Percentiles rank a stretch among this genome's conserved stretches.
Evolutionary conservation across 2,329 filamentous ascomycete species (phyloP).

Genomic region (Microcera coccophila): DNA sequence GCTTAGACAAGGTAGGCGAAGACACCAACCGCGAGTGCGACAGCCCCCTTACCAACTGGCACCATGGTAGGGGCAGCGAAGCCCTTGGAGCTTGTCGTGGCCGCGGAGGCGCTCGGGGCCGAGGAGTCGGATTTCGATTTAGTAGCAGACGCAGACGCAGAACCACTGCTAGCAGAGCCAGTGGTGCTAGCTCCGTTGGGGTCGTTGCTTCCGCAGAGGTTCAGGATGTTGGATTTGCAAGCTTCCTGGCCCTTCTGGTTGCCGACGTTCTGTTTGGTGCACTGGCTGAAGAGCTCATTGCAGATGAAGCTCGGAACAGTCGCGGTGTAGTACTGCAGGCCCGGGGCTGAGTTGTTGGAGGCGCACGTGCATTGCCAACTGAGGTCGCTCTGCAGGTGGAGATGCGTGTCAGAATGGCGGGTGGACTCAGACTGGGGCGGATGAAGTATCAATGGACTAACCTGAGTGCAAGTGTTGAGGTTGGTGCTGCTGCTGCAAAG

Average conservation of each 20-base stretch:
- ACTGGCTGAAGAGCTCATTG: constrained; percentile 44
- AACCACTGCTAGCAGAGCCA: constrained; percentile 17
- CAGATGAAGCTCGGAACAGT: constrained; percentile 54
- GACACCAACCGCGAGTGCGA: constrained; percentile 48
- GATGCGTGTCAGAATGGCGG: neutral
- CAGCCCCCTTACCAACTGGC: constrained; percentile 41
- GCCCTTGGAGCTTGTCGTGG: constrained; percentile 31
- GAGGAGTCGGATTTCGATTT: constrained; percentile 12
- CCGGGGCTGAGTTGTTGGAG: constrained; percentile 45
- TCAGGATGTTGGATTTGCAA: constrained; percentile 46
- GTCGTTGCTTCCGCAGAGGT: constrained; percentile 43
- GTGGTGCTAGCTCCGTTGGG: constrained; percentile 33
- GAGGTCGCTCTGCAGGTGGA: constrained; percentile 36
- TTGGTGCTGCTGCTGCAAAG: constrained; percentile 42
- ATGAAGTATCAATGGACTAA: constrained; percentile 32
- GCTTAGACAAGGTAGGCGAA: constrained; percentile 50
- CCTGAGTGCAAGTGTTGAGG: constrained; percentile 44
- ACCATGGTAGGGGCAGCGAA: constrained; percentile 42
- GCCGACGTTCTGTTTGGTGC: constrained; percentile 42
- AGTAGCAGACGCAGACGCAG: constrained; percentile 22
- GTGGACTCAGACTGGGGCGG: neutral
- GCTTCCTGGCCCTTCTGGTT: constrained; percentile 42
- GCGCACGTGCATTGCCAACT: constrained; percentile 48
- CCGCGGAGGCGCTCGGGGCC: constrained; percentile 26
- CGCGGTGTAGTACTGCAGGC: constrained; percentile 51